Evolutionary conservation across 2,329 filamentous ascomycete species (phyloP).

Genomic region (Alternaria sp.): DNA sequence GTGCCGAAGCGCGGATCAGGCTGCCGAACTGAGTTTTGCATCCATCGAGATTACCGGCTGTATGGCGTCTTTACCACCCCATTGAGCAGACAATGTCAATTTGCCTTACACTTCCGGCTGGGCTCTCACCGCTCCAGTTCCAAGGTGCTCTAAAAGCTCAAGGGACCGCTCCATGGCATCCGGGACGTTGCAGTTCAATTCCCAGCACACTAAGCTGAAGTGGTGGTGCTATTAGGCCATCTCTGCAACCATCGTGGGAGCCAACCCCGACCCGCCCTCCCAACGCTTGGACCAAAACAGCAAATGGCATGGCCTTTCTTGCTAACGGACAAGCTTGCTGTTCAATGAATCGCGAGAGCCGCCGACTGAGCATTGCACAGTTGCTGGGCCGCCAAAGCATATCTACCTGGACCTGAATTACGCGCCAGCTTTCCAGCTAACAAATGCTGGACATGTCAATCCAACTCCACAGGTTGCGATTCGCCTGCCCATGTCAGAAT

Average conservation of each 20-base stretch:
- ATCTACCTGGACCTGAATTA: constrained; percentile 11
- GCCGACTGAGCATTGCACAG: constrained; percentile 9
- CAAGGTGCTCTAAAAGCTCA: constrained; percentile 15
- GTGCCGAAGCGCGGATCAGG: constrained; percentile 12
- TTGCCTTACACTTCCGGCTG: constrained; percentile 28
- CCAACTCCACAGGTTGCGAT: constrained; percentile 13
- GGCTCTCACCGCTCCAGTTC: constrained; percentile 37
- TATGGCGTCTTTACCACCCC: constrained; percentile 23
- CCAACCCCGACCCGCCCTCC: not conserved
- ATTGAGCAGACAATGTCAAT: constrained; percentile 6
- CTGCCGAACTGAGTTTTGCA: constrained; percentile 13
- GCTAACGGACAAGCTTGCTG: constrained; percentile 14
- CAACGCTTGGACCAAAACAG: constrained; percentile 34
- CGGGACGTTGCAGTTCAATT: constrained; percentile 9
- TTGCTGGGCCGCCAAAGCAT: constrained; percentile 10
- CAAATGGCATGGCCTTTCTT: constrained; percentile 29
- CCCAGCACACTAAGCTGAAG: constrained; percentile 10
- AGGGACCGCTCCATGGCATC: not conserved
- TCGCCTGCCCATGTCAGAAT: constrained; percentile 19
- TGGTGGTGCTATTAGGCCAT: constrained; percentile 12
- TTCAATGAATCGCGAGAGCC: constrained; percentile 23
- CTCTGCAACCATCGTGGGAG: constrained; percentile 6
- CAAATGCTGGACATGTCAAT: constrained; percentile 10
- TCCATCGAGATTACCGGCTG: constrained; percentile 26
- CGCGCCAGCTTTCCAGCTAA: constrained; percentile 17